Percentiles rank a stretch among this genome's conserved stretches.
These are phyloP conservation scores for Hypoxylon fragiforme DNA, from an alignment of 495 filamentous ascomycete species.

Conservation along the genomic window DNA sequence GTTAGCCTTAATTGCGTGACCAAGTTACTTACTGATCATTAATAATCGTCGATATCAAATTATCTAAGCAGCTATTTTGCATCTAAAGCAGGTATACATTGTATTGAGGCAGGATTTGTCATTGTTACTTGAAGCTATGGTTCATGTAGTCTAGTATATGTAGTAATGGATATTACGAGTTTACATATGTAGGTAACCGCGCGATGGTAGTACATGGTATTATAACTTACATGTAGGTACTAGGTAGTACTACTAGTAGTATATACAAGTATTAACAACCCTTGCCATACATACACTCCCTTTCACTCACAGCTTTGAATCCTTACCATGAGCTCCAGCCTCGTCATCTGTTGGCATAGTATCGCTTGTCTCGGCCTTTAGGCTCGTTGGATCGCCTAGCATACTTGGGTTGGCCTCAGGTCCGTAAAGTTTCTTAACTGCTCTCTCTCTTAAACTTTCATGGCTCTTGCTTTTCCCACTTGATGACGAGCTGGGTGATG, in stretches of 20 bases:
- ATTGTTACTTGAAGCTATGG: too few species aligned
- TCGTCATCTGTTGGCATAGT: constrained; percentile 18
- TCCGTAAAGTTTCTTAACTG: constrained; percentile 43
- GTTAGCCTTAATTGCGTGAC: neutral
- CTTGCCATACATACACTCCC: too few species aligned
- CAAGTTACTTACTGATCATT: neutral
- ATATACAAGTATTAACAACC: too few species aligned
- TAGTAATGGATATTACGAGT: too few species aligned
- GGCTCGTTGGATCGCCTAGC: constrained; percentile 46
- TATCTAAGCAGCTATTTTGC: too few species aligned
- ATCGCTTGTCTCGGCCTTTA: constrained; percentile 46
- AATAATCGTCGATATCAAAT: constrained; percentile 4
- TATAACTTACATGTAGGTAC: too few species aligned
- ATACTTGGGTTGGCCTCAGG: constrained; percentile 44
- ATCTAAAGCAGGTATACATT: neutral
- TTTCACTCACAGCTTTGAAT: constrained; percentile 30
- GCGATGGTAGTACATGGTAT: too few species aligned
- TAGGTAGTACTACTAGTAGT: too few species aligned
- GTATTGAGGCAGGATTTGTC: too few species aligned
- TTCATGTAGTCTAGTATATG: too few species aligned
- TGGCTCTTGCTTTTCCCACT: neutral
- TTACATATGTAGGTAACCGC: too few species aligned
- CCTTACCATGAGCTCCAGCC: constrained; percentile 18
- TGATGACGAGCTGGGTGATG: neutral
- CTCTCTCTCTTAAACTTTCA: constrained; percentile 36